phyloP scores from a whole-genome alignment of 176 grass and related monocot genomes.

The Triticum timopheevii region DNA sequence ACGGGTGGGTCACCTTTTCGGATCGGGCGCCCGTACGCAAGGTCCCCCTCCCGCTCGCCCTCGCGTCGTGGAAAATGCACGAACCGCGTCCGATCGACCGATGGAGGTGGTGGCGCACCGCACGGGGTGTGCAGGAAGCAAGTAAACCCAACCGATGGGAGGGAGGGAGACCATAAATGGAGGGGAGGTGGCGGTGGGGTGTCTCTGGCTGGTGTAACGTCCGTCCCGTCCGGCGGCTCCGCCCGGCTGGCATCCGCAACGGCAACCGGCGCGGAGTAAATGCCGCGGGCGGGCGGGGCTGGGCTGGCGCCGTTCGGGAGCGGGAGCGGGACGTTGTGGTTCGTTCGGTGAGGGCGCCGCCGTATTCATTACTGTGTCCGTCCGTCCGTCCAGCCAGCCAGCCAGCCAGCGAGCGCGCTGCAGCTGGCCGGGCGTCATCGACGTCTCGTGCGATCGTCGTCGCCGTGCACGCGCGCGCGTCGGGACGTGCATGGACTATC shows the following conservation, averaged over 20 bases:
- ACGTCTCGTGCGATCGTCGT: too few species aligned
- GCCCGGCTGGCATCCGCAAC: not conserved
- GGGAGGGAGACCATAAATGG: not conserved
- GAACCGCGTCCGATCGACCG: not conserved
- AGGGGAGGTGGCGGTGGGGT: not conserved
- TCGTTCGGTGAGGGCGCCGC: not conserved
- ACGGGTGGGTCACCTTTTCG: constrained; percentile 25
- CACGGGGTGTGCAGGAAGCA: too few species aligned
- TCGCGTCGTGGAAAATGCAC: not conserved
- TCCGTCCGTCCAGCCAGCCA: not conserved
- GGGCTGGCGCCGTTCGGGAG: not conserved
- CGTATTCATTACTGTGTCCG: not conserved
- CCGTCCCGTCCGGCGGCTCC: not conserved
- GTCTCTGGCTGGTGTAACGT: constrained; percentile 26
- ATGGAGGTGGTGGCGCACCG: too few species aligned
- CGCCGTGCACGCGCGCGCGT: too few species aligned
- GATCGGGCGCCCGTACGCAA: not conserved
- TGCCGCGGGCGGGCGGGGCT: not conserved
- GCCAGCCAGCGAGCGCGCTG: too few species aligned
- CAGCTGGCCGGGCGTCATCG: not conserved
- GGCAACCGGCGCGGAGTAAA: not conserved
- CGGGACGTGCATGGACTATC: too few species aligned
- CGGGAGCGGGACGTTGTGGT: too few species aligned
- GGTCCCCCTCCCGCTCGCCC: constrained; percentile 6
- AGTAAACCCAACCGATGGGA: too few species aligned